phyloP scores from a whole-genome alignment of 257 asterid species.

The Ilex asprella region DNA sequence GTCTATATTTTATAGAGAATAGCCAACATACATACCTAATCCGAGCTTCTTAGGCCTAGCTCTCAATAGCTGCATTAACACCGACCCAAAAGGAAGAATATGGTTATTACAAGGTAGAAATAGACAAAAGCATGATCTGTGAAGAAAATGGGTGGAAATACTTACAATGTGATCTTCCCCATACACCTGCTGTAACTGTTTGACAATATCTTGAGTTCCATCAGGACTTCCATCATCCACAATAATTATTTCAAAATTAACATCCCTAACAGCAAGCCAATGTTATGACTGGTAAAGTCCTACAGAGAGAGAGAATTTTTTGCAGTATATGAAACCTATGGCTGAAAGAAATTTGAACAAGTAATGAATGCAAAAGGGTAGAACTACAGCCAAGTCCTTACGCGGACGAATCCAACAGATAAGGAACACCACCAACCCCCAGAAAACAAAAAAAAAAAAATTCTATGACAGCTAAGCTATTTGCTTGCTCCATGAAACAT shows the following conservation, averaged over 20 bases:
- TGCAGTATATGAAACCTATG: no score
- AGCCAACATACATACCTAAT: constrained; percentile 48
- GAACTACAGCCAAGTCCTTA: no score
- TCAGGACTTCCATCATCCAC: constrained; percentile 99
- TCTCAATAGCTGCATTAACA: constrained; percentile 68
- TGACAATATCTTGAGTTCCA: constrained; percentile 91
- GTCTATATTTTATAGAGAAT: constrained; percentile 10
- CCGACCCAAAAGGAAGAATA: constrained; percentile 16
- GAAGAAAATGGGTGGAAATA: constrained; percentile 5
- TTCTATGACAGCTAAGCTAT: no score
- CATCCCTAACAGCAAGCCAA: constrained; percentile 43
- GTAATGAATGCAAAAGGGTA: no score
- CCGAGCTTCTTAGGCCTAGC: constrained; percentile 91
- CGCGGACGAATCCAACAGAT: no score
- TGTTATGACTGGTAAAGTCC: not conserved
- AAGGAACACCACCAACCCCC: no score
- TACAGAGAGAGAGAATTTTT: no score
- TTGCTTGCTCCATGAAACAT: no score
- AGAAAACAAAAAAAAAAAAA: no score
- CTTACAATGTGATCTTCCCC: constrained; percentile 89
- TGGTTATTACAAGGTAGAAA: not conserved
- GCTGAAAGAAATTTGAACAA: no score
- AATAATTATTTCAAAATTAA: constrained; percentile 78
- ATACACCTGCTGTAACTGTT: constrained; percentile 77
- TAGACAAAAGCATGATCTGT: constrained; percentile 1